A percentile compares a stretch with the other conserved stretches of the same genome.
Conservation (phyloP, 352 stramenopile species). For the Peronospora belbahrii region DNA sequence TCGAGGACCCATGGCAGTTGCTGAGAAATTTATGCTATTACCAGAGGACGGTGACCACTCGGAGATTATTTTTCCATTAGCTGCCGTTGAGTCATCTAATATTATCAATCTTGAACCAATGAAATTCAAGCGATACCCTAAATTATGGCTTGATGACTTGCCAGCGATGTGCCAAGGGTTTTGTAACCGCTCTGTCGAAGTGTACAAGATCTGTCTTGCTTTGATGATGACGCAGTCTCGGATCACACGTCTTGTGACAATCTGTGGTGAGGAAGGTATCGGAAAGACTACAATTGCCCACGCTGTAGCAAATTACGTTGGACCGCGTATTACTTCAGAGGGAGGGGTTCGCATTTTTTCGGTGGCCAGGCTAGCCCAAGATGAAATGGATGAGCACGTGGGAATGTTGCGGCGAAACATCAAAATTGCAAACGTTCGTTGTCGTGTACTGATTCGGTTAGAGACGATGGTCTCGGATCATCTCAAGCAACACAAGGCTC, state of each 20-base stretch:
- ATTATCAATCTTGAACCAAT: constrained; percentile 41
- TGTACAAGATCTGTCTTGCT: constrained; percentile 79
- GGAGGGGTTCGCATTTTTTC: constrained; percentile 67
- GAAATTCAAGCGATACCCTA: constrained; percentile 55
- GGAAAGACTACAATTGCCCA: constrained; percentile 71
- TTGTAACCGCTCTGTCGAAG: constrained; percentile 66
- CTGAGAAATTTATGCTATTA: constrained; percentile 71
- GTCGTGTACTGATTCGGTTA: constrained; percentile 41
- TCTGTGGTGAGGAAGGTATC: constrained; percentile 67
- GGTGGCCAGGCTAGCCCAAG: constrained; percentile 45
- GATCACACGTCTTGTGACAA: constrained; percentile 68
- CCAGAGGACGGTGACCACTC: constrained; percentile 70
- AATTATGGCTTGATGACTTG: constrained; percentile 73
- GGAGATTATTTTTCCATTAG: constrained; percentile 74
- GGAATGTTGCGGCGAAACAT: constrained; percentile 40
- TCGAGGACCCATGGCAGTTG: constrained; percentile 51
- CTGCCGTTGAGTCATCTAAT: constrained; percentile 36
- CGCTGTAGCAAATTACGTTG: constrained; percentile 69
- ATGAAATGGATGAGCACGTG: constrained; percentile 50
- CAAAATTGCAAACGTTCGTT: constrained; percentile 30
- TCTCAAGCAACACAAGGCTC: constrained; percentile 39
- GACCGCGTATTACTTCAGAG: constrained; percentile 61
- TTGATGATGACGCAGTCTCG: constrained; percentile 69
- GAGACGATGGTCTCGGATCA: constrained; percentile 46
- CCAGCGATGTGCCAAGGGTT: constrained; percentile 75